Evolutionary conservation across 352 stramenopile genomes (phyloP).

Genomic region (Phytophthora citrophthora): DNA sequence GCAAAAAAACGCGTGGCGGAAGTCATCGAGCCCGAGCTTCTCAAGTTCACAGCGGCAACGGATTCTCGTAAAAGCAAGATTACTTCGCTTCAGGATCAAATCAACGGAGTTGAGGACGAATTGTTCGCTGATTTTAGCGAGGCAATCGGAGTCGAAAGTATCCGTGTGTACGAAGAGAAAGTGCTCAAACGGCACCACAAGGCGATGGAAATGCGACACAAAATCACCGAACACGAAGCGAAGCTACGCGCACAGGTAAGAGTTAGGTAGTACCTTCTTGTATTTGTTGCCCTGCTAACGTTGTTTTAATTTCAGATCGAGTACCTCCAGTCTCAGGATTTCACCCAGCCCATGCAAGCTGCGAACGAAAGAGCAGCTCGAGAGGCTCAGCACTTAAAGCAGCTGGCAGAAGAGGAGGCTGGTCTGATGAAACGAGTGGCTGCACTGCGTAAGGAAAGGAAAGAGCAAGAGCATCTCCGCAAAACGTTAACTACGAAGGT

Average conservation of each 20-base stretch:
- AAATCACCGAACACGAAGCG: conserved; percentile 80
- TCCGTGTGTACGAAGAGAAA: conserved; percentile 94
- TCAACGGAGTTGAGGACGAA: conserved; percentile 83
- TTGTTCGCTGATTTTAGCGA: conserved; percentile 88
- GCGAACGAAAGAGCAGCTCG: conserved; percentile 51
- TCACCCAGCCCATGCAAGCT: conserved; percentile 49
- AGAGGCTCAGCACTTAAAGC: conserved; percentile 61
- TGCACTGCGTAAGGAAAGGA: conserved; percentile 81
- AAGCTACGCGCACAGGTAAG: conserved; percentile 83
- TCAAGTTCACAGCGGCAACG: conserved; percentile 62
- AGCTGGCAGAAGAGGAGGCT: conserved; percentile 59
- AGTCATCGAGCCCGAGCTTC: conserved; percentile 66
- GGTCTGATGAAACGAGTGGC: conserved; percentile 51
- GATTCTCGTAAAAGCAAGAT: conserved; percentile 55
- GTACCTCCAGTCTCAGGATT: conserved; percentile 74
- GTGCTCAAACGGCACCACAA: conserved; percentile 88
- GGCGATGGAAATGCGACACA: conserved; percentile 69
- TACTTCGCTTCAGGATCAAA: conserved; percentile 56
- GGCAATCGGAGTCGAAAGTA: conserved; percentile 77
- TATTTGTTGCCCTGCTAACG: conserved; percentile 7
- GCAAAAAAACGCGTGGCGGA: conserved; percentile 55
- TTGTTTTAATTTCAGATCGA: conserved; percentile 44
- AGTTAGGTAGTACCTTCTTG: neutral
- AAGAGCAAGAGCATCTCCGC: conserved; percentile 54
- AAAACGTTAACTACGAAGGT: conserved; percentile 43